Evolutionary conservation across 2,329 filamentous ascomycete species (phyloP).

Genomic region (Aspergillus latus): DNA sequence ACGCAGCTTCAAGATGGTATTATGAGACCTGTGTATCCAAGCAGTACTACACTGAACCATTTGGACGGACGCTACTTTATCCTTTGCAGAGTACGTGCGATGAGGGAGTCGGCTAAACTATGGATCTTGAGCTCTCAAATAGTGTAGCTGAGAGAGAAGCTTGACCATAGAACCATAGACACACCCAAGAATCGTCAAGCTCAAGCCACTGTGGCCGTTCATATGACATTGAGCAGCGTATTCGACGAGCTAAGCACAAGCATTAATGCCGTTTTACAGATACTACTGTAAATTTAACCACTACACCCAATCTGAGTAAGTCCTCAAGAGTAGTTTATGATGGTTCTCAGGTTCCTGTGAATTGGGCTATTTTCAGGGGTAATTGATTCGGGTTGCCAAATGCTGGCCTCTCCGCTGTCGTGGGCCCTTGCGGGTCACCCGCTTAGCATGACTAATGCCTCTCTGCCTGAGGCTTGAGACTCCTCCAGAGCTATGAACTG

Average conservation of each 20-base stretch:
- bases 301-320: background rate
- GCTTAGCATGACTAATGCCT: background rate
- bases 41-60: slow-evolving; percentile 5
- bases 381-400: slow-evolving; percentile 13
- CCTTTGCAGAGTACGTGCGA: background rate
- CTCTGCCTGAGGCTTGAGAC: background rate
- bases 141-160: background rate
- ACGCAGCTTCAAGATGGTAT: background rate
- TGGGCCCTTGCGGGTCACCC: slow-evolving; percentile 27
- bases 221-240: background rate
- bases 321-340: background rate
- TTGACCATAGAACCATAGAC: background rate
- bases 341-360: background rate
- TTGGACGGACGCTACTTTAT: background rate
- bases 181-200: background rate
- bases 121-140: background rate
- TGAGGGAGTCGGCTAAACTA: background rate
- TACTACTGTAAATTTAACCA: too few relatives aligned
- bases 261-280: too few relatives aligned
- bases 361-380: slow-evolving; percentile 27
- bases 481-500: background rate
- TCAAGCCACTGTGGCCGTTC: background rate
- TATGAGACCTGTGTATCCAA: slow-evolving; percentile 11
- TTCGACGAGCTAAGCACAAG: too few relatives aligned
- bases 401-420: slow-evolving; percentile 17